Evolutionary conservation across 208 protist genomes (phyloP).

Genomic region (Crithidia brevicula): DNA sequence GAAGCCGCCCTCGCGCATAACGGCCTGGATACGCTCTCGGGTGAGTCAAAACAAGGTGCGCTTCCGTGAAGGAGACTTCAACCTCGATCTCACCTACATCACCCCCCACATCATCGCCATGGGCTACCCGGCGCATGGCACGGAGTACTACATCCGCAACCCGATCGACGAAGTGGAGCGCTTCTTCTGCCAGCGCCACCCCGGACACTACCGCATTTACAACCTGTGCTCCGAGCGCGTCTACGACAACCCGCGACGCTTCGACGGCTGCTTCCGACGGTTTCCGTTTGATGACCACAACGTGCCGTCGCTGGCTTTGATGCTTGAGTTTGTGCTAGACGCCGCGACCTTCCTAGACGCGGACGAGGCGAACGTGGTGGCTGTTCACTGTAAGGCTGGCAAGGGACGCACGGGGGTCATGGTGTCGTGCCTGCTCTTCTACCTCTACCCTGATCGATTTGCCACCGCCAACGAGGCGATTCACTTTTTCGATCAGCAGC

Average conservation of each 20-base stretch:
- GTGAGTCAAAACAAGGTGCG: constrained; percentile 93
- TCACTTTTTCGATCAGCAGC: constrained; percentile 54
- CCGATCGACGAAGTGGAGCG: constrained; percentile 87
- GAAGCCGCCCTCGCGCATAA: constrained; percentile 11
- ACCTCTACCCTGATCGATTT: constrained; percentile 37
- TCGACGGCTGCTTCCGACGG: constrained; percentile 52
- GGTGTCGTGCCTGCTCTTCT: constrained; percentile 81
- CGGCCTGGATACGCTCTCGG: constrained; percentile 55
- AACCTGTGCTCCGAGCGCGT: constrained; percentile 93
- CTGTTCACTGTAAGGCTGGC: constrained; percentile 97
- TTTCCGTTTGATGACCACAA: constrained; percentile 97
- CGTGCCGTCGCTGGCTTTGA: constrained; percentile 84
- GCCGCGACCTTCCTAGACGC: constrained; percentile 58
- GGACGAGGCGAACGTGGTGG: constrained; percentile 82
- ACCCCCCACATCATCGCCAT: constrained; percentile 92
- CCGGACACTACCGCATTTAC: constrained; percentile 90
- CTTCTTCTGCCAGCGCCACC: constrained; percentile 93
- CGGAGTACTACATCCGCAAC: constrained; percentile 95
- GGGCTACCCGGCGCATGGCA: constrained; percentile 91
- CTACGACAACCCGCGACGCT: constrained; percentile 74
- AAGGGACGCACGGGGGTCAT: constrained; percentile 97
- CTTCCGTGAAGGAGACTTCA: constrained; percentile 87
- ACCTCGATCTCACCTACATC: constrained; percentile 96
- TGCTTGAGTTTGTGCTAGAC: constrained; percentile 71
- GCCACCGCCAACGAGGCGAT: constrained; percentile 57